Conservation (phyloP, 805 yeast genomes). For the Candida endomychidarum region DNA sequence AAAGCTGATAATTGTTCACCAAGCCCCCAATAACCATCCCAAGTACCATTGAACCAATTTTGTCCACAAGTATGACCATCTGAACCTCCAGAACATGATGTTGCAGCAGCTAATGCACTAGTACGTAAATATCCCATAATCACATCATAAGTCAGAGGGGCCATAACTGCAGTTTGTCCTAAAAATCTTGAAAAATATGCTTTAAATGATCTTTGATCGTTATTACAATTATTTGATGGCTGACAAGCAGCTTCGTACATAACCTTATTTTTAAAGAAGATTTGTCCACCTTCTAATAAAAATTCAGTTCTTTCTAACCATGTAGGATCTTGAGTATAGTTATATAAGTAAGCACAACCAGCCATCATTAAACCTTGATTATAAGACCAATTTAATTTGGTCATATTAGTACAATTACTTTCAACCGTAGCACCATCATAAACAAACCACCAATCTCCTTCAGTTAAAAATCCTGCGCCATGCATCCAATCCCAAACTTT, state of each 20-base stretch:
- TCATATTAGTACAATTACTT: constrained; percentile 62
- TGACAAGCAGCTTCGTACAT: constrained; percentile 89
- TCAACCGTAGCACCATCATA: constrained; percentile 70
- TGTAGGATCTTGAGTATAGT: constrained; percentile 59
- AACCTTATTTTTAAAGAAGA: constrained; percentile 53
- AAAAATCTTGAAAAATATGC: constrained; percentile 76
- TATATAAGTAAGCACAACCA: constrained; percentile 80
- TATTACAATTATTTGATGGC: constrained; percentile 60
- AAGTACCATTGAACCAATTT: constrained; percentile 53
- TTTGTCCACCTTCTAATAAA: constrained; percentile 53
- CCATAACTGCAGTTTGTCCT: constrained; percentile 71
- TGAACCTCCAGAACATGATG: constrained; percentile 68
- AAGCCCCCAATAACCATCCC: constrained; percentile 69
- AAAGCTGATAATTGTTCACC: constrained; percentile 80
- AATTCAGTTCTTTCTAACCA: constrained; percentile 67
- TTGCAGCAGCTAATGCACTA: constrained; percentile 59
- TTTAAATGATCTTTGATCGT: constrained; percentile 90
- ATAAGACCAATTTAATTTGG: constrained; percentile 77
- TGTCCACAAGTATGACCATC: constrained; percentile 79
- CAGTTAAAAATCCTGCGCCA: constrained; percentile 43
- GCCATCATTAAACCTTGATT: constrained; percentile 77
- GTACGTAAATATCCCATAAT: constrained; percentile 46
- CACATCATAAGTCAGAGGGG: constrained; percentile 53
- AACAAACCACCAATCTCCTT: constrained; percentile 49
- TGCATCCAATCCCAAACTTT: constrained; percentile 47